Evolutionary conservation across 2,329 filamentous ascomycete genomes (phyloP).

Genomic region (Curvularia verruculosa): DNA sequence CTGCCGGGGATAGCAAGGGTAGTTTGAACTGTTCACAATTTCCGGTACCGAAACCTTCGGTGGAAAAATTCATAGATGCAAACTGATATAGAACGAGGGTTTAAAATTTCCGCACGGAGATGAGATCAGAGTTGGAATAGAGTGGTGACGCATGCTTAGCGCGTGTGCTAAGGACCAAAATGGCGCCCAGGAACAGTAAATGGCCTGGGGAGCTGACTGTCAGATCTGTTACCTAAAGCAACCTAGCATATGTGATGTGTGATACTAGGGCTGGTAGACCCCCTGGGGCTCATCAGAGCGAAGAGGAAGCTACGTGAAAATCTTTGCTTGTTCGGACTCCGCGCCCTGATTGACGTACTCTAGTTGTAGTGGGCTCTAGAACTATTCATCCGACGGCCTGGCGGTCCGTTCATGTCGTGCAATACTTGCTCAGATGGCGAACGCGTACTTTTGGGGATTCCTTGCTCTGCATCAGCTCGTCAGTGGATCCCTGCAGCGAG

Average conservation of each 20-base stretch:
- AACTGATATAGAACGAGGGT: slow-evolving; percentile 22
- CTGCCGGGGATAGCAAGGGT: slow-evolving; percentile 26
- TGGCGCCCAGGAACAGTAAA: slow-evolving; percentile 14
- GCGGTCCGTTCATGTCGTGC: slow-evolving; percentile 35
- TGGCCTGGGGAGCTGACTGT: slow-evolving; percentile 19
- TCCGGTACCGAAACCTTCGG: slow-evolving; percentile 14
- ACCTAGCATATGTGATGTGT: slow-evolving; percentile 15
- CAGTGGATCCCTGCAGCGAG: background rate
- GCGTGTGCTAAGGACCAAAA: slow-evolving; percentile 27
- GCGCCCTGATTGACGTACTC: slow-evolving; percentile 18
- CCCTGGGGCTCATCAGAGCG: slow-evolving; percentile 15
- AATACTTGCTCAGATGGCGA: slow-evolving; percentile 5
- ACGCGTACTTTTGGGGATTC: background rate
- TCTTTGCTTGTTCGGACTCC: slow-evolving; percentile 34
- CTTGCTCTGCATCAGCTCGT: background rate
- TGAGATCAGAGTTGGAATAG: slow-evolving; percentile 39
- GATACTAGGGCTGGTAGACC: slow-evolving; percentile 11
- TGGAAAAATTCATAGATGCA: slow-evolving; percentile 15
- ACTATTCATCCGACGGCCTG: slow-evolving; percentile 39
- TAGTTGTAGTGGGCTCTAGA: slow-evolving; percentile 20
- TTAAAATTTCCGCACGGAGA: slow-evolving; percentile 27
- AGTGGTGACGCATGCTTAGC: slow-evolving; percentile 39
- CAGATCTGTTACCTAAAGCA: slow-evolving; percentile 30
- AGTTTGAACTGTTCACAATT: slow-evolving; percentile 24
- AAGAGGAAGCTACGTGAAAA: slow-evolving; percentile 24